phyloP scores from a whole-genome alignment of 192 early-diverging fungal species.

The Coemansia sp. region DNA sequence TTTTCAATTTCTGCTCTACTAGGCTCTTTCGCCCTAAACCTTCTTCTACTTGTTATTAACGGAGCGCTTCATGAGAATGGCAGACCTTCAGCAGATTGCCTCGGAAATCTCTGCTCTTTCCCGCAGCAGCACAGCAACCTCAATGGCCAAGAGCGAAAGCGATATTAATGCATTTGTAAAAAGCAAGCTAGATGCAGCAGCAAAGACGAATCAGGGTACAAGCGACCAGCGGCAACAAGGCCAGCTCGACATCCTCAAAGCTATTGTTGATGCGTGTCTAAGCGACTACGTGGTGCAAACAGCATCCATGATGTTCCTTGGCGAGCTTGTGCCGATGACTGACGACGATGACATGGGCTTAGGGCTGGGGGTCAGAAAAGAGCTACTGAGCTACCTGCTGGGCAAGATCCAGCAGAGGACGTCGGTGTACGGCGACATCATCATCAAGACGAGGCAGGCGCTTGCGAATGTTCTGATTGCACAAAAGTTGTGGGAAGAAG shows the following conservation, averaged over 20 bases:
- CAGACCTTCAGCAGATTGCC: constrained; percentile 21
- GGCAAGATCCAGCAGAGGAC: constrained; percentile 69
- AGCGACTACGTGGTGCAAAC: constrained; percentile 75
- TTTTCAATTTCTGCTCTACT: neutral
- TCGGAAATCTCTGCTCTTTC: constrained; percentile 27
- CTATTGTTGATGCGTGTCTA: constrained; percentile 61
- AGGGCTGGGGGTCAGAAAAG: constrained; percentile 50
- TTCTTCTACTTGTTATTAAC: neutral
- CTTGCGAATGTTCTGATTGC: constrained; percentile 74
- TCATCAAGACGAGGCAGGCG: constrained; percentile 64
- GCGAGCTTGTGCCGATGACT: constrained; percentile 69
- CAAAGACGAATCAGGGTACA: neutral
- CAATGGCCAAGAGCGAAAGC: neutral
- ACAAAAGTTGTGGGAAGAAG: constrained; percentile 81
- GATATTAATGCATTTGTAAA: neutral
- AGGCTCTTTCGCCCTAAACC: too few relatives aligned
- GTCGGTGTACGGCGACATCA: constrained; percentile 79
- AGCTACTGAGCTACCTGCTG: constrained; percentile 69
- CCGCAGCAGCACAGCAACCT: constrained; percentile 13
- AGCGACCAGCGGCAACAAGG: constrained; percentile 11
- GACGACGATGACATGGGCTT: constrained; percentile 52
- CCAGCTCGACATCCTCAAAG: constrained; percentile 10
- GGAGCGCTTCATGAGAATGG: constrained; percentile 2
- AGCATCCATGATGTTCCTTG: constrained; percentile 71
- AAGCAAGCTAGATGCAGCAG: constrained; percentile 12